These are phyloP conservation scores for Trichoderma sp. DNA, from an alignment of 2,329 filamentous ascomycete species.

Conservation along the genomic window DNA sequence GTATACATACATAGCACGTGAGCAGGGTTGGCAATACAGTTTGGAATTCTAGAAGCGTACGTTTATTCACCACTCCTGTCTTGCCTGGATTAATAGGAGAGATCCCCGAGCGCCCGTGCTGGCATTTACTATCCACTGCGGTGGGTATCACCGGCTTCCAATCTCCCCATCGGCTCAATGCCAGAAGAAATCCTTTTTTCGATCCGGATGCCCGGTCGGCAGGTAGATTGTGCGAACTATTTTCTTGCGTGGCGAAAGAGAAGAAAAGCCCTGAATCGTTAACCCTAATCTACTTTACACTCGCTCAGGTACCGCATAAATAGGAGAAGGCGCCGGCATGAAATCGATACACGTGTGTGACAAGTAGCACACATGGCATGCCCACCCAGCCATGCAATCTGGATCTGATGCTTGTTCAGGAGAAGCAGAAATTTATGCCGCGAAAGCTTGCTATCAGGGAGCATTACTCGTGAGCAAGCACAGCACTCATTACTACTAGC, in stretches of 20 bases:
- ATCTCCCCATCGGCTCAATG: background rate
- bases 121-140: background rate
- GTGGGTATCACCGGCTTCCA: background rate
- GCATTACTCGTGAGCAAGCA: conserved; percentile 8
- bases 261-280: background rate
- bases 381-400: background rate
- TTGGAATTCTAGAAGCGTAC: background rate
- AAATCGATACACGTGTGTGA: background rate
- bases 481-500: background rate
- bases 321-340: background rate
- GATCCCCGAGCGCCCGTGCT: background rate
- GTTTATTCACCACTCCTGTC: background rate
- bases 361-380: background rate
- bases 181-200: background rate
- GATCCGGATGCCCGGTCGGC: background rate
- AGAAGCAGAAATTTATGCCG: conserved; percentile 9
- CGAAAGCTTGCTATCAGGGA: background rate
- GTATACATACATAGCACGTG: no score
- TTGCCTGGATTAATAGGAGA: background rate
- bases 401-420: conserved; percentile 16
- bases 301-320: background rate
- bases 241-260: background rate
- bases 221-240: background rate
- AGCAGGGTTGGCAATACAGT: background rate
- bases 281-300: background rate